Base-by-base conservation (phyloP, 2,329 filamentous ascomycete species). In the Clonostachys byssicola region DNA sequence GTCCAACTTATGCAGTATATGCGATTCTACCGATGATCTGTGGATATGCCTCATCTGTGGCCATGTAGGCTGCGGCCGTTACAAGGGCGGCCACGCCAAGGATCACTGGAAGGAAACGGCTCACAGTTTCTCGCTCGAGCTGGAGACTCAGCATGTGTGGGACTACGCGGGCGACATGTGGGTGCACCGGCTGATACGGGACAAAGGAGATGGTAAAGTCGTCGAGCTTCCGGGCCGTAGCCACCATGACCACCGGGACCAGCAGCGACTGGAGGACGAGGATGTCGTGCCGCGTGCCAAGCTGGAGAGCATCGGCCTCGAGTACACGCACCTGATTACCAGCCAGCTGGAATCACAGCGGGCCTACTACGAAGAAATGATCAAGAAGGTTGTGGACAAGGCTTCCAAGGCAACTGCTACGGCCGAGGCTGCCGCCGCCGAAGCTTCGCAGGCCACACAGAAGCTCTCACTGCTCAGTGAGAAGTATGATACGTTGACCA, bases 1-100 rank as follows among this genome's bases (percentile, higher is more conserved):
- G 4, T 82, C 83, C 23, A 90, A 88, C 54, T 75, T 95, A 40
- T 97, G 92, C 67, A 84, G 78, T 43, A 79, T 89, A 5, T 97
- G 92, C 63, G 88, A 90, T 59, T 86, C 84, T 6, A 78, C 85
- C 1, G 77, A 86, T 18, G 95, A 96, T 59, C 79, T 97, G 4
- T 97, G 92, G 92, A 90, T 96, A 51, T 97, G 92, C 64, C 77
- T 97, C 5, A 91, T 96, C 51, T 97, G 92, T 60, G 92, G 92
- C 40, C 89, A 88, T 55, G 85, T 96, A 23, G 94, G 94, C 1
- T 99, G 94, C 61, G 94, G 94, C 2, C 83, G 94, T 33, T 99
- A 99, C 63, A 95, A 96, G 64, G 84, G 86, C 30, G 94, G 91
- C 0, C 92, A 97, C 59, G 92, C 92, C 34, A 96, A 95, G 63